Evolutionary conservation across 768 basidiomycete genomes (phyloP), one percentile per base, ranked within the genome.

Genomic region (Pleurotus pulmonarius): DNA sequence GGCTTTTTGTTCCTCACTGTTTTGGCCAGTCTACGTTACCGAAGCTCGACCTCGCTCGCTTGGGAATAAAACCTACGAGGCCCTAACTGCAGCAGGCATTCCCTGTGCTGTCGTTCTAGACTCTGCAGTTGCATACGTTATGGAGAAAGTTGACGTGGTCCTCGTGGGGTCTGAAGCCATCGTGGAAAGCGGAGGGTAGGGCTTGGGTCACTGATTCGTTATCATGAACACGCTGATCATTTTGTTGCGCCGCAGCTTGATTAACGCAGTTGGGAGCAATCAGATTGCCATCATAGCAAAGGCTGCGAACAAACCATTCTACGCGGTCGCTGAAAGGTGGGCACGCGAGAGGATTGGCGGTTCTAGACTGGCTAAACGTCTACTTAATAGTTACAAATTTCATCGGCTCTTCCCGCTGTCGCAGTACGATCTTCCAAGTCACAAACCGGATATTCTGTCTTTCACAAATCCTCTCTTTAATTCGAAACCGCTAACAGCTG

Each of bases 111-210:
- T 98, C 55, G 88, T 99, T 9, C 83, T 98, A 57, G 97, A 99
- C 72, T 93, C 93, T 12, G 94, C 96, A 1, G 95, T 98, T 3
- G 93, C 93, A 39, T 98, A 98, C 74, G 86, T 92, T 63, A 98
- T 99, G 90, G 92, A 96, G 61, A 88, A 90, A 63, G 93, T 96
- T 16, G 92, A 96, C 70, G 90, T 96, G 69, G 90, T 96, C 49
- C 82, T 99, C 47, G 94, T 98, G 40, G 97, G 97, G 29, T 94
- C 94, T 40, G 97, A 99, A 75, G 97, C 95, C 6, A 95, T 99
- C 24, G 96, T 97, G 4, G 97, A 98, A 72, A 94, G 91, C 60
- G 97, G 97, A 44, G 92, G 94, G 3, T 53, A 53, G n/a, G 51
- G 51, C 12, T 16, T 51, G 49, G 34, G 41, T 53, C 38, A 53